Percentiles rank a stretch among this genome's conserved stretches.
Evolutionary conservation across 2,329 filamentous ascomycete species (phyloP).

Genomic region (Dactylonectria macrodidyma): DNA sequence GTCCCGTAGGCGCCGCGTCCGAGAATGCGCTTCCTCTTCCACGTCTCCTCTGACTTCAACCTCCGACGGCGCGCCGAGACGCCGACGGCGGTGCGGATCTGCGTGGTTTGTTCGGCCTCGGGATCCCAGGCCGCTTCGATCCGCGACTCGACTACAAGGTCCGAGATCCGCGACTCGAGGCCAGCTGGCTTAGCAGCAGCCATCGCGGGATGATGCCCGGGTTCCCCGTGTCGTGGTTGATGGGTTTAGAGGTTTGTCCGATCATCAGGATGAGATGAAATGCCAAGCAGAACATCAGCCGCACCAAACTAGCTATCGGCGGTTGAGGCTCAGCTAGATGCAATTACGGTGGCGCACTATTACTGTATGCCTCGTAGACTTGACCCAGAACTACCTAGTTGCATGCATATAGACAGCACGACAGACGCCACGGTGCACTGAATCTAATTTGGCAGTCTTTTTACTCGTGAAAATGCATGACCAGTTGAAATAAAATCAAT

Average conservation of each 20-base stretch:
- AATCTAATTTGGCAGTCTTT: not conserved
- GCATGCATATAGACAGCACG: not conserved
- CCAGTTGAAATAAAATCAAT: too few relatives aligned
- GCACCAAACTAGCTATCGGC: not conserved
- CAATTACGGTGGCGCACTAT: not conserved
- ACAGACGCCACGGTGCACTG: not conserved
- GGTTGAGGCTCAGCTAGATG: not conserved
- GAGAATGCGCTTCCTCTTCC: conserved; percentile 11
- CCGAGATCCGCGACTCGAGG: not conserved
- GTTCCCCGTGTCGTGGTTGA: too few relatives aligned
- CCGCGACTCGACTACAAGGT: conserved; percentile 16
- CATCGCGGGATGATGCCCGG: too few relatives aligned
- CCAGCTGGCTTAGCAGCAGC: not conserved
- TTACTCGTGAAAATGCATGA: too few relatives aligned
- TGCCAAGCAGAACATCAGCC: too few relatives aligned
- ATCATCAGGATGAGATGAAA: too few relatives aligned
- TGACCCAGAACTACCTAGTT: not conserved
- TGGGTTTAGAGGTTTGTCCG: too few relatives aligned
- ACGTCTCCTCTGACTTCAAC: conserved; percentile 10
- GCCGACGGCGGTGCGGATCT: conserved; percentile 8
- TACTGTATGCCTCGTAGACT: not conserved
- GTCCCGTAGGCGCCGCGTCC: conserved; percentile 1
- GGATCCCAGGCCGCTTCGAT: conserved; percentile 15
- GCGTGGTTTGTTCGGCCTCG: conserved; percentile 7
- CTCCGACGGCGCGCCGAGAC: conserved; percentile 4